Conservation (phyloP, 495 filamentous ascomycete species). For the Penicillium angulare region DNA sequence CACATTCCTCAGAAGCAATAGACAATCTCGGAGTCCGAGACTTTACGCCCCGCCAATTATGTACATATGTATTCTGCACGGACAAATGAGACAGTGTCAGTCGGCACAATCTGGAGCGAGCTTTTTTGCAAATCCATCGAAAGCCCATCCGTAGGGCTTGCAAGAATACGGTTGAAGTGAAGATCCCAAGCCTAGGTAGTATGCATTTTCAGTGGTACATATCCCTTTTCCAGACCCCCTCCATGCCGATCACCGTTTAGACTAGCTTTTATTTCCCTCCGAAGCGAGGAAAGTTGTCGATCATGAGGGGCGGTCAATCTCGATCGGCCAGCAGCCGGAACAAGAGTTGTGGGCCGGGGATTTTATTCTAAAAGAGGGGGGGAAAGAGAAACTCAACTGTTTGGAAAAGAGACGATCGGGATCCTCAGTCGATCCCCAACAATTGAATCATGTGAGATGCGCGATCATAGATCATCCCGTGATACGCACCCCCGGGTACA, state of each 20-base stretch:
- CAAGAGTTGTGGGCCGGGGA: background rate
- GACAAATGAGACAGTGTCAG: background rate
- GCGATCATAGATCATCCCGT: too few species aligned
- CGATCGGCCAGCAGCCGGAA: background rate
- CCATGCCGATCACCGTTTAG: conserved; percentile 1
- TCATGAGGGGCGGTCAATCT: background rate
- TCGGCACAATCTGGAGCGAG: background rate
- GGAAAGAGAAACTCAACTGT: too few species aligned
- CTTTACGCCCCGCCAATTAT: background rate
- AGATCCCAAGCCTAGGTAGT: background rate
- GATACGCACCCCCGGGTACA: too few species aligned
- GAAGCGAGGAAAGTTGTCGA: background rate
- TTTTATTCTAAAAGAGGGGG: background rate
- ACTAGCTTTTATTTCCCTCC: background rate
- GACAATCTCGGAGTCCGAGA: background rate
- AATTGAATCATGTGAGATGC: too few species aligned
- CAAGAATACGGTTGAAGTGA: background rate
- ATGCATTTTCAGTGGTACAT: too few species aligned
- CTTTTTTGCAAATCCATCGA: too few species aligned
- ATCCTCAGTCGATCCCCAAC: too few species aligned
- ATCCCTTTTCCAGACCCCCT: background rate
- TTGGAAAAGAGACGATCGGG: too few species aligned
- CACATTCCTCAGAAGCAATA: too few species aligned
- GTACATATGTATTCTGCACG: background rate
- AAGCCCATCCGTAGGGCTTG: background rate